Evolutionary conservation across 176 grass and related monocot genomes (phyloP), one percentile per base, ranked within the genome.

Genomic region (Hyparrhenia diplandra): DNA sequence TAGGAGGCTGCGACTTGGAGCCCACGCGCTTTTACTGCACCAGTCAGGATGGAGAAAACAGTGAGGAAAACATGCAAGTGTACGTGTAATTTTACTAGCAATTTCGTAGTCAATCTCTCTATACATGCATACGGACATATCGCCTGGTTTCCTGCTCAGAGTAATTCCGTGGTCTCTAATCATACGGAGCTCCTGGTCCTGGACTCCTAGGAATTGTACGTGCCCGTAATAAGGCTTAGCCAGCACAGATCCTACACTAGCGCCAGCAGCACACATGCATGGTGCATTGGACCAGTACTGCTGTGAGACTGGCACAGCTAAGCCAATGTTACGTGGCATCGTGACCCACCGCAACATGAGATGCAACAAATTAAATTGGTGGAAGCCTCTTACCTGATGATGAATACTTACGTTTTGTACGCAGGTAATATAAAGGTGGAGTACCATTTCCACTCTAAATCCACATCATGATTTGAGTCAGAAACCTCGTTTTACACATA

Each of bases 201-300:
- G 36, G 36, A 73, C 25, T 42, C 40, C 4, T 36, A 28, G 30
- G 13, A 8, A 14, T 37, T 23, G 62, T 41, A 74, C 21, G 21
- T 24, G 30, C 37, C 18, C 31, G 2, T n/a, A n/a, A n/a, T n/a
- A n/a, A n/a, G 31, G 31, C 8, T 47, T 36, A n/a, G 6, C 14
- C 55, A 41, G n/a, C 60, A 30, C 60, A 67, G 71, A 83, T 67
- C 71, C 81, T 83, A 45, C 41, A 76, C 68, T 51, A 28, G 6
- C 43, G 11, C 17, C 36, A 77, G 35, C 63, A 69, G 35, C 82
- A 77, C 64, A 41, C 67, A 57, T 57, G 52, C 52, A n/a, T 55
- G 47, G 27, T 40, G 34, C 43, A 47, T 16, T 77, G 73, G 73
- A 84, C 82, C 73, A 32, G 11, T 17, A 23, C 71, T 21, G 32